Evolutionary conservation across 2,329 filamentous ascomycete genomes (phyloP), one percentile per base, ranked within the genome.

Genomic region (Colletotrichum falcatum): DNA sequence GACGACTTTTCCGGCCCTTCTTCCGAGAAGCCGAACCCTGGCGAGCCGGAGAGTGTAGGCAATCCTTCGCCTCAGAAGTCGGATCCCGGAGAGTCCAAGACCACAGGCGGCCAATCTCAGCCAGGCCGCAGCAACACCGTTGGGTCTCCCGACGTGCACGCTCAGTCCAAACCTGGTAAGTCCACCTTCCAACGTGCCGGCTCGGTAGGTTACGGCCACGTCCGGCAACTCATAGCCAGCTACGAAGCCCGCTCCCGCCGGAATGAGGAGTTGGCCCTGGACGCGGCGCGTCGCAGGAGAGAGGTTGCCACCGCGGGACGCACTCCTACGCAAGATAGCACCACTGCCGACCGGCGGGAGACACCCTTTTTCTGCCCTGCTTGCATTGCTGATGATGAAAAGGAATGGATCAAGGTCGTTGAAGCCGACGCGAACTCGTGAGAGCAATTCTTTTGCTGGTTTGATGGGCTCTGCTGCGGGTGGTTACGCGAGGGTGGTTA

Each of bases 151-250:
- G 37, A 44, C 5, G 23, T 42, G 3, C 18, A 60, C 16, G 11
- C 16, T 20, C 44, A 28, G 2, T 59, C 30, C 11, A 7, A 26
- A 4, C 5, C n/a, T 42, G 37, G 44, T n/a, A 39, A 44, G 23
- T 20, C 11, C 51, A 20, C 18, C 20, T 2, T 42, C 23, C 6
- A n/a, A 28, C 28, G 35, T 8, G 5, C 35, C 12, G 12, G 37
- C 0, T 67, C 58, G 1, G 30, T 53, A 6, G 58, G 46, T 2
- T 28, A 39, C 18, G 42, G 64, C 1, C 64, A 30, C 20, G 64
- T 70, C n/a, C 53, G 60, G 46, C 7, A 63, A 26, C 56, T 71
- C 1, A 53, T 71, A 18, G 64, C 68, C 26, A 37, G 39, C 28
- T 63, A 63, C 16, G 68, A 71, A n/a, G 64, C 44, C 18, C 58